Base-by-base conservation (phyloP, 1,284 basidiomycete genomes). In the Kwoniella shivajii region DNA sequence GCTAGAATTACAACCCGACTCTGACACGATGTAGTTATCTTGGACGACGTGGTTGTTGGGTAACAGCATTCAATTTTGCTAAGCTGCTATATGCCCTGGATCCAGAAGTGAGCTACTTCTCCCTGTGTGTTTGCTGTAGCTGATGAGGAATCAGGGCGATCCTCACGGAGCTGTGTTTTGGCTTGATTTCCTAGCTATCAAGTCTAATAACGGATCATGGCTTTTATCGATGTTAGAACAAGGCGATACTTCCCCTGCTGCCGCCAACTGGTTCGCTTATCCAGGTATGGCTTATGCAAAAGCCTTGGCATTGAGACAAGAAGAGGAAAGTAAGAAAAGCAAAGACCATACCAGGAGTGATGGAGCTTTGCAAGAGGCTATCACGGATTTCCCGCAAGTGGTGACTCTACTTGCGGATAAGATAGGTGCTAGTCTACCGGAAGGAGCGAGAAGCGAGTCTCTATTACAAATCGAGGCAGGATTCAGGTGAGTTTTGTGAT, bases 11-110 rank as follows among this genome's bases (percentile, higher is more conserved):
- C 16, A 34, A 14, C 36, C 44, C 54, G 38, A 51, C 30, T n/a
- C 2, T 31, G 26, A 3, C n/a, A 47, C 2, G 4, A 13, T 29
- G 46, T 60, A 86, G 89, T 20, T 89, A 93, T 69, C 80, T 94
- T 5, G 86, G 88, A 54, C 85, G 90, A n/a, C 81, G 93, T 26
- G 93, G 93, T 1, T 90, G 90, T 64, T 85, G 87, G 57, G 84
- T 90, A 9, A 92, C 93, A 0, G 86, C 91, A 0, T 93, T 94
- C 73, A 91, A 94, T 74, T 92, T 92, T 68, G 86, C 89, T 2
- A 84, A 88, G 36, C 82, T 96, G 0, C 80, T 96, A 43, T 87
- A 88, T 59, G 83, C 86, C 0, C 82, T 95, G 0, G 90, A 94
- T 68, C 90, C 92, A 0, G 83, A 85, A 77, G 73, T 74, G 50